phyloP scores from a whole-genome alignment of 768 basidiomycete genomes.

The Pleurotus giganteus region DNA sequence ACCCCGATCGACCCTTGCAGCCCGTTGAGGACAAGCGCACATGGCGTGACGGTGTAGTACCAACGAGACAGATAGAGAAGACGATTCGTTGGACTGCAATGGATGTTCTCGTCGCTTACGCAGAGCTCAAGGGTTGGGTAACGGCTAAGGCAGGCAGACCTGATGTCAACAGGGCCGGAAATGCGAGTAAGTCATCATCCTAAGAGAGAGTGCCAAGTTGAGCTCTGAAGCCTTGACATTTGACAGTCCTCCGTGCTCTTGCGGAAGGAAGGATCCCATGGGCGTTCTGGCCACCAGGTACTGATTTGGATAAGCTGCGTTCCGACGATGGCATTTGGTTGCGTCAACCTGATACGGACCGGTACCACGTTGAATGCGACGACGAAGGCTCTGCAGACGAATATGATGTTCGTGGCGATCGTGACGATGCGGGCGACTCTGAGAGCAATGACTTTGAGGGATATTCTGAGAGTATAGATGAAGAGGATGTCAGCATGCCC shows the following conservation, averaged over 20 bases:
- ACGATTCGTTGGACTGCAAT: constrained; percentile 72
- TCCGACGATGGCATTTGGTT: constrained; percentile 59
- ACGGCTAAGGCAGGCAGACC: constrained; percentile 91
- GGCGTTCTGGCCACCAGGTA: constrained; percentile 81
- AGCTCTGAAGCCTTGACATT: constrained; percentile 4
- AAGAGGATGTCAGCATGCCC: constrained; percentile 20
- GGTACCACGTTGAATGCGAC: constrained; percentile 29
- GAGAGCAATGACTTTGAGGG: too few species aligned
- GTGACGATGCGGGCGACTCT: constrained; percentile 19
- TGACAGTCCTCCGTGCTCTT: constrained; percentile 72
- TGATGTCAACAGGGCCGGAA: constrained; percentile 87
- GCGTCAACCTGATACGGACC: constrained; percentile 30
- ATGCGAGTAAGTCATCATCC: constrained; percentile 59
- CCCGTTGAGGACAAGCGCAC: constrained; percentile 67
- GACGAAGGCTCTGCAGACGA: constrained; percentile 25
- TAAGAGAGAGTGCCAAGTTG: background rate
- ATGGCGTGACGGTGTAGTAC: constrained; percentile 58
- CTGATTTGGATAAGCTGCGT: constrained; percentile 22
- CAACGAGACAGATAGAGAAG: constrained; percentile 19
- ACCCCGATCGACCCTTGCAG: constrained; percentile 40
- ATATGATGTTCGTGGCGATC: constrained; percentile 20
- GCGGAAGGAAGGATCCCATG: constrained; percentile 81
- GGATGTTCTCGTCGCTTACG: constrained; percentile 79
- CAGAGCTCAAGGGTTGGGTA: constrained; percentile 75
- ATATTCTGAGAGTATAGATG: constrained; percentile 26